Evolutionary conservation across 306 rosid species (phyloP), one percentile per base, ranked within the genome.

Genomic region (Acacia crassicarpa): DNA sequence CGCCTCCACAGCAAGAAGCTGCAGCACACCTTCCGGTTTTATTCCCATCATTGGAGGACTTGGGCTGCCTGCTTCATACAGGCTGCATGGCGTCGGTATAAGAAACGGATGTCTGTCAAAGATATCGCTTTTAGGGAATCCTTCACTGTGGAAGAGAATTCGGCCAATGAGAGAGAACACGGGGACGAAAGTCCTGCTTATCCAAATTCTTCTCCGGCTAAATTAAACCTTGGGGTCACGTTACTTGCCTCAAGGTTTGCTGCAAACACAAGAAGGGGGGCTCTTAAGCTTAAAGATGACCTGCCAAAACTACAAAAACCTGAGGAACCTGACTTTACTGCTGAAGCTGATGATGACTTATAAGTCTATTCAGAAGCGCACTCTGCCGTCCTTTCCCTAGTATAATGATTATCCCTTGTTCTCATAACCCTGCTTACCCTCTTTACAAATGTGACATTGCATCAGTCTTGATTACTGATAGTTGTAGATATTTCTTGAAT

Each of bases 51-150:
- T 62, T 95, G 99, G 99, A 91, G 99, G 86, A 91, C 97, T 46
- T 95, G 98, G 98, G 99, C 98, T n/a, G 97, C 98, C 58, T 93
- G 99, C 91, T 95, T 93, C 85, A 88, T 95, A 67, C 99, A 95
- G 89, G 99, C 99, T 76, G 99, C 99, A 79, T 95, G 98, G 98
- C 94, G 83, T 58, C 85, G 98, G 35, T 87, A 91, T 84, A 90
- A 91, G 89, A 93, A 88, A 78, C 88, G 94, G 74, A 90, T 82
- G 91, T 66, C 58, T 79, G 78, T 84, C 35, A 92, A 88, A 63
- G 88, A 90, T 78, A 87, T 92, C 48, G 77, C 81, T 80, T 74
- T 65, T 81, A 89, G 87, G 77, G 96, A 93, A 80, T 85, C 98
- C 35, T 69, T 84, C 81, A 82, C 76, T 40, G 63, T 78, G 49